phyloP scores from a whole-genome alignment of 345 rosid genomes.

The Syzygium aqueum region DNA sequence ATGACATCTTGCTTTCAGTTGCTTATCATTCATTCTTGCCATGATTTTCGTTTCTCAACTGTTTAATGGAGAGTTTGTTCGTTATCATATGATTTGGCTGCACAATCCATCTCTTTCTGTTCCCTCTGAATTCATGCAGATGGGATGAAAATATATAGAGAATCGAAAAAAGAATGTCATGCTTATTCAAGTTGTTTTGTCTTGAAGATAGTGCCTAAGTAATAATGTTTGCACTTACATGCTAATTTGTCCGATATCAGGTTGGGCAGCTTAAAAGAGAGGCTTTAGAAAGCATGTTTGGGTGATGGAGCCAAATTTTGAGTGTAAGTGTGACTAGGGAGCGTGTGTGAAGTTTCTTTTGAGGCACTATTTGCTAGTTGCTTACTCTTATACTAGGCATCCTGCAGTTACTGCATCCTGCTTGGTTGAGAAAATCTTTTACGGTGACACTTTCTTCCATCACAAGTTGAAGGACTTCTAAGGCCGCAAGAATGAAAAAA shows the following conservation, averaged over 20 bases:
- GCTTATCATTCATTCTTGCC: background rate
- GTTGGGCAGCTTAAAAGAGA: background rate
- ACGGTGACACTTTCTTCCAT: background rate
- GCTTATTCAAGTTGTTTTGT: background rate
- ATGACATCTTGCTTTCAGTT: background rate
- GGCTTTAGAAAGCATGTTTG: background rate
- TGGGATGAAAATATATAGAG: background rate
- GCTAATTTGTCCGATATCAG: background rate
- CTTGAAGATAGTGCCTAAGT: background rate
- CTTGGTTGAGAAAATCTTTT: background rate
- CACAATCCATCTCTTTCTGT: background rate
- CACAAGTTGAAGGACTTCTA: background rate
- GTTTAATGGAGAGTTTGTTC: background rate
- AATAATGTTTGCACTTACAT: background rate
- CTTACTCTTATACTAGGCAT: background rate
- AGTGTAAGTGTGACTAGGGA: background rate
- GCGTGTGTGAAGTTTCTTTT: background rate
- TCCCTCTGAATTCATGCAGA: background rate
- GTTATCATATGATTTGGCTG: background rate
- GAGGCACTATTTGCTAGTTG: background rate
- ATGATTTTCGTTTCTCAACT: background rate
- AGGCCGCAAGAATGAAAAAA: background rate
- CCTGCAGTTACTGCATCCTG: background rate
- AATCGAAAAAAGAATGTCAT: background rate
- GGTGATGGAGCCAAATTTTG: background rate